phyloP scores from a whole-genome alignment of 2,329 filamentous ascomycete species.

The Ophiostoma piceae region DNA sequence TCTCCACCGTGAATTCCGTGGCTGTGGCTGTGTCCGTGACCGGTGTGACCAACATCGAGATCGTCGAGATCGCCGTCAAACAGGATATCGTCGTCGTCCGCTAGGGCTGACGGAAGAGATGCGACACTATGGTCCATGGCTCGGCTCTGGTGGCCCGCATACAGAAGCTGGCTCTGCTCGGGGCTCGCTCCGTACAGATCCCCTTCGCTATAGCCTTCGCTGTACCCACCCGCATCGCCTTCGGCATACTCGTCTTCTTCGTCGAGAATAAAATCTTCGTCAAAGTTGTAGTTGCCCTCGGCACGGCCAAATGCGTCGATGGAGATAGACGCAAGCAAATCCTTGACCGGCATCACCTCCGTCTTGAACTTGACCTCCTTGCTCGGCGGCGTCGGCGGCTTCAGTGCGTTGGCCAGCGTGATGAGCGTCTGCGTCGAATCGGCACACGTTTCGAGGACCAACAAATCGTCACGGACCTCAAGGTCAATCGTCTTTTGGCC shows the following conservation, averaged over 20 bases:
- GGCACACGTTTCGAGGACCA: constrained; percentile 90
- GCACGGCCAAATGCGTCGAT: constrained; percentile 70
- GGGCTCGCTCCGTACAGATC: constrained; percentile 28
- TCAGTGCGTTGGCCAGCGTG: constrained; percentile 68
- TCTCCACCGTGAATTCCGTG: constrained; percentile 28
- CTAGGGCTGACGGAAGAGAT: constrained; percentile 23
- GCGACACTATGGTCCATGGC: constrained; percentile 24
- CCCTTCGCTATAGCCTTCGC: constrained; percentile 28
- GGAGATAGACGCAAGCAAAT: constrained; percentile 85
- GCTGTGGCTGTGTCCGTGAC: neutral
- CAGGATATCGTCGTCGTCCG: constrained; percentile 23
- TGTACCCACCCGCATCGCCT: constrained; percentile 33
- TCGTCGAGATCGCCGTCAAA: constrained; percentile 22
- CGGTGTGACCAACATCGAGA: neutral
- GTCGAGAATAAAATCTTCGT: constrained; percentile 56
- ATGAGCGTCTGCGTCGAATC: constrained; percentile 95
- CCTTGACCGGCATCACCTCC: constrained; percentile 75
- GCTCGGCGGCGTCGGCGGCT: constrained; percentile 76
- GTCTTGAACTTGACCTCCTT: constrained; percentile 83
- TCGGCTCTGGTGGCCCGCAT: constrained; percentile 13
- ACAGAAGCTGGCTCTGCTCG: constrained; percentile 17
- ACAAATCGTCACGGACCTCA: constrained; percentile 75
- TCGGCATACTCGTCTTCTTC: constrained; percentile 44
- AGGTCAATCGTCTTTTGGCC: constrained; percentile 67
- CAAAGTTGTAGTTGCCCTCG: constrained; percentile 58